phyloP scores from a whole-genome alignment of 225 moss, liverwort and hornwort species.

The Rhytidiadelphus loreus region DNA sequence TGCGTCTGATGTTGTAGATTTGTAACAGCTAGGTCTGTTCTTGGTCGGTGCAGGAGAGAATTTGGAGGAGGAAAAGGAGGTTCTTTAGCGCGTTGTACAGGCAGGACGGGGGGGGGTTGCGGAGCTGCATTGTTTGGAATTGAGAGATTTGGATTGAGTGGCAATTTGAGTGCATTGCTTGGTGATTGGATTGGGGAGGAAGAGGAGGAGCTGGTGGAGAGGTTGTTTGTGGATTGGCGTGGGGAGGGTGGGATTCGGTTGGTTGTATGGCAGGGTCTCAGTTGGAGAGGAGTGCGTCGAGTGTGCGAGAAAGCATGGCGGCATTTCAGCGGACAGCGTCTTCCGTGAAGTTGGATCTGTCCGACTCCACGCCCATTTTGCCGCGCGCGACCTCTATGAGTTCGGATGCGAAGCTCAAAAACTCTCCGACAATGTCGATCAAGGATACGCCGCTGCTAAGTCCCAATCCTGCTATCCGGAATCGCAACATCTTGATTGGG shows the following conservation, averaged over 20 bases:
- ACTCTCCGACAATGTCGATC: background rate
- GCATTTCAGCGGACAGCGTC: conserved; percentile 22
- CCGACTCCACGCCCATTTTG: background rate
- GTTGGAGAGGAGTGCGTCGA: conserved; percentile 22
- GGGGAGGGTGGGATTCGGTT: background rate
- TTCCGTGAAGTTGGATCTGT: background rate
- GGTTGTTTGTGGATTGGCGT: background rate
- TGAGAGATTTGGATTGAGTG: background rate
- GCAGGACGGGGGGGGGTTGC: background rate
- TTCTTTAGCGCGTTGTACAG: background rate
- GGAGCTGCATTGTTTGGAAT: background rate
- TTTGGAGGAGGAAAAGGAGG: background rate
- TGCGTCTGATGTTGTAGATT: background rate
- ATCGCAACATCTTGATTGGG: conserved; percentile 22
- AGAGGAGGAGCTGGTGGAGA: background rate
- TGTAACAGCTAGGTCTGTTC: background rate
- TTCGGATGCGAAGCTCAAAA: background rate
- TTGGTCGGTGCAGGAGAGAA: background rate
- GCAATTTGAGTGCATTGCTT: background rate
- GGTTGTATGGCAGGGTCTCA: conserved; percentile 8
- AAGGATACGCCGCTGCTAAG: background rate
- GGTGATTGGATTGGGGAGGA: background rate
- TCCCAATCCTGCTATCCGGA: background rate
- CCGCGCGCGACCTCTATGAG: background rate
- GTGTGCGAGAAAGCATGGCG: conserved; percentile 22